phyloP scores from a whole-genome alignment of 2,329 filamentous ascomycete genomes.

The Pyrenochaeta sp. region DNA sequence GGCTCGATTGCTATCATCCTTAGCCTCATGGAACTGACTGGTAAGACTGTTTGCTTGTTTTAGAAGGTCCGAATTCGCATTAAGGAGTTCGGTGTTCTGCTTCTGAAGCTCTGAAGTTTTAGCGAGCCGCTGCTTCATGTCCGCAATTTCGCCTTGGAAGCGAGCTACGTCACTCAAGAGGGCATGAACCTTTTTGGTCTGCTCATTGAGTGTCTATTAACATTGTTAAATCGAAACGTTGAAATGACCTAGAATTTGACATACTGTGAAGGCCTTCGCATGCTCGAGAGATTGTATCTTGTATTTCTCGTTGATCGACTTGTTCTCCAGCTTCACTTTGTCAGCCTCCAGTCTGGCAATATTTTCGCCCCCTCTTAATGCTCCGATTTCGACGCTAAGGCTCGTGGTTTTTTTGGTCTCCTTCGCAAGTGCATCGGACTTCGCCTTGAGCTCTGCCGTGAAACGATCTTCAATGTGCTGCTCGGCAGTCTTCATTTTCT shows the following conservation, averaged over 20 bases:
- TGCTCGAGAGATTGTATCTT: slow-evolving; percentile 30
- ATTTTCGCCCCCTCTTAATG: slow-evolving; percentile 18
- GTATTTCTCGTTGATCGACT: slow-evolving; percentile 28
- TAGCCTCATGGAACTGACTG: slow-evolving; percentile 13
- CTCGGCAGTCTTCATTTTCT: slow-evolving; percentile 23
- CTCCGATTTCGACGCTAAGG: slow-evolving; percentile 22
- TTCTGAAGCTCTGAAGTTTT: slow-evolving; percentile 26
- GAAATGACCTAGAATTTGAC: neutral
- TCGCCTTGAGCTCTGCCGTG: slow-evolving; percentile 23
- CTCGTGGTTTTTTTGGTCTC: slow-evolving; percentile 24
- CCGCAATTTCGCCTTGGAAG: slow-evolving; percentile 22
- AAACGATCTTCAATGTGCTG: slow-evolving; percentile 22
- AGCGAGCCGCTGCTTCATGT: slow-evolving; percentile 18
- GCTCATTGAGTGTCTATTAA: slow-evolving; percentile 20
- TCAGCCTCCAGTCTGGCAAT: slow-evolving; percentile 24
- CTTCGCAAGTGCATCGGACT: slow-evolving; percentile 27
- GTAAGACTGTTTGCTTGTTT: slow-evolving; percentile 15
- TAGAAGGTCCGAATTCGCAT: slow-evolving; percentile 10
- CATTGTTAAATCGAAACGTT: neutral
- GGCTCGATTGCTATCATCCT: slow-evolving; percentile 3
- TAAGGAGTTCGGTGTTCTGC: slow-evolving; percentile 6
- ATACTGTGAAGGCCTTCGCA: slow-evolving; percentile 27
- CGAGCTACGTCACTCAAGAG: slow-evolving; percentile 17
- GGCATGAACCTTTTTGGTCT: slow-evolving; percentile 25
- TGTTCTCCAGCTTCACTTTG: slow-evolving; percentile 28